Conservation (phyloP, 2,329 filamentous ascomycete species). For the Plectosphaerella plurivora region DNA sequence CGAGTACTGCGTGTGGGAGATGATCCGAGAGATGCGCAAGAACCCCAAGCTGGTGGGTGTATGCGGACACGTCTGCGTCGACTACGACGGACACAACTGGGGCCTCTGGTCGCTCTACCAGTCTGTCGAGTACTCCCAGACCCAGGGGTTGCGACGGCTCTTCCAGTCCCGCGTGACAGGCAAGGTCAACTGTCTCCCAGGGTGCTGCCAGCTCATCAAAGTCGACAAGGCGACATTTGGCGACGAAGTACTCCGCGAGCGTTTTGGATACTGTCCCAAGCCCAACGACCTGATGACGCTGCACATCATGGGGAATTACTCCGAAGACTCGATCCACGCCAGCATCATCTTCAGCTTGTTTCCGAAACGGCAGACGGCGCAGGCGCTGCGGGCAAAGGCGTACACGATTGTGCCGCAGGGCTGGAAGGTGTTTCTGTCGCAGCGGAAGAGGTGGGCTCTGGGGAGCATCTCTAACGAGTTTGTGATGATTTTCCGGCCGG, state of each 20-base stretch:
- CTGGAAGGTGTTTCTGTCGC: slow-evolving; percentile 42
- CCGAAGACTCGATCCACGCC: slow-evolving; percentile 45
- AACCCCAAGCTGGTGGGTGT: slow-evolving; percentile 39
- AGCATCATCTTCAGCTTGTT: slow-evolving; percentile 42
- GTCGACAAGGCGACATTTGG: slow-evolving; percentile 45
- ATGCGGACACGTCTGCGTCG: slow-evolving; percentile 43
- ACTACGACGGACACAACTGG: slow-evolving; percentile 36
- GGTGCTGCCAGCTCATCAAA: slow-evolving; percentile 45
- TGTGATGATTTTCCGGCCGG: slow-evolving; percentile 39
- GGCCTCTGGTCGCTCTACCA: slow-evolving; percentile 42
- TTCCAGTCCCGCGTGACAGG: slow-evolving; percentile 44
- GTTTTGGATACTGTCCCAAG: slow-evolving; percentile 43
- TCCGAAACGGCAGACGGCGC: slow-evolving; percentile 37
- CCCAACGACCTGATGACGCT: slow-evolving; percentile 43
- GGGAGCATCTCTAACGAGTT: slow-evolving; percentile 45
- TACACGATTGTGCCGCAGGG: slow-evolving; percentile 40
- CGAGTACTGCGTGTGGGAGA: slow-evolving; percentile 35
- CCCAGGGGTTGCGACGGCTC: slow-evolving; percentile 40
- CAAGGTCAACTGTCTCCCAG: slow-evolving; percentile 44
- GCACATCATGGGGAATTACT: slow-evolving; percentile 44
- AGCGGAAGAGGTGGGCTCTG: slow-evolving; percentile 44
- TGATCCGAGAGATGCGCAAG: slow-evolving; percentile 36
- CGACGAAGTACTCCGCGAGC: slow-evolving; percentile 37
- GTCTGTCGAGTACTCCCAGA: slow-evolving; percentile 42
- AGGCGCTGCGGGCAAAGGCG: slow-evolving; percentile 40